phyloP scores from a whole-genome alignment of 345 rosid genomes.

The Passiflora organensis region DNA sequence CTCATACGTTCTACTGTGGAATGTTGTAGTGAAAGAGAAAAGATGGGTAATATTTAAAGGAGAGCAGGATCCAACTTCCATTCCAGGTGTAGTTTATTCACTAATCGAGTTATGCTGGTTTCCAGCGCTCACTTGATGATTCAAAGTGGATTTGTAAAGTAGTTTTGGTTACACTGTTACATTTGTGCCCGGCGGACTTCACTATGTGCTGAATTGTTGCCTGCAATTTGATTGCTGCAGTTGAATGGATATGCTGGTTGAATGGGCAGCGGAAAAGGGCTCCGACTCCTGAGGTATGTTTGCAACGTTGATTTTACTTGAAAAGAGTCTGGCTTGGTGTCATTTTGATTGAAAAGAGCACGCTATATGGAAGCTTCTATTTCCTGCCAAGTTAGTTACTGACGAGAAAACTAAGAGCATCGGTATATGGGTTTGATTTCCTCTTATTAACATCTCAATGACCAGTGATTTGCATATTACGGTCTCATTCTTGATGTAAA shows the following conservation, averaged over 20 bases:
- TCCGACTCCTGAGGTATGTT: constrained; percentile 72
- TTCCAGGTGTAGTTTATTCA: constrained; percentile 54
- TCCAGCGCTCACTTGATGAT: too few species aligned
- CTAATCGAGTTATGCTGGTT: too few species aligned
- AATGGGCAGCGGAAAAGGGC: constrained; percentile 87
- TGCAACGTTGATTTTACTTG: background rate
- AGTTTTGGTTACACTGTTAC: too few species aligned
- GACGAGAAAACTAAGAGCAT: background rate
- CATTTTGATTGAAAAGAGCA: background rate
- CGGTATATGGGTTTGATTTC: background rate
- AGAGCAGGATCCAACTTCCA: constrained; percentile 78
- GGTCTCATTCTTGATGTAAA: background rate
- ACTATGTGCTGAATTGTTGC: background rate
- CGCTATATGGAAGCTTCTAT: background rate
- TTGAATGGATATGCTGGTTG: constrained; percentile 99
- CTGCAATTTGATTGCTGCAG: constrained; percentile 38
- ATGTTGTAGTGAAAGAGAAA: constrained; percentile 81
- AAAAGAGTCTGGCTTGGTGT: background rate
- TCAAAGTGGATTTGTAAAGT: too few species aligned
- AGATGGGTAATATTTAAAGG: constrained; percentile 85
- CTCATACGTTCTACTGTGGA: background rate
- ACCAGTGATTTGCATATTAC: background rate
- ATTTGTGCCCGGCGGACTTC: background rate
- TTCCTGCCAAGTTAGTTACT: background rate
- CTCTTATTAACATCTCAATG: constrained; percentile 1